Percentiles rank a stretch among this genome's conserved stretches.
These are phyloP conservation scores for Dictyostelium discoideum DNA, from an alignment of 78 protist species.

Conservation along the genomic window DNA sequence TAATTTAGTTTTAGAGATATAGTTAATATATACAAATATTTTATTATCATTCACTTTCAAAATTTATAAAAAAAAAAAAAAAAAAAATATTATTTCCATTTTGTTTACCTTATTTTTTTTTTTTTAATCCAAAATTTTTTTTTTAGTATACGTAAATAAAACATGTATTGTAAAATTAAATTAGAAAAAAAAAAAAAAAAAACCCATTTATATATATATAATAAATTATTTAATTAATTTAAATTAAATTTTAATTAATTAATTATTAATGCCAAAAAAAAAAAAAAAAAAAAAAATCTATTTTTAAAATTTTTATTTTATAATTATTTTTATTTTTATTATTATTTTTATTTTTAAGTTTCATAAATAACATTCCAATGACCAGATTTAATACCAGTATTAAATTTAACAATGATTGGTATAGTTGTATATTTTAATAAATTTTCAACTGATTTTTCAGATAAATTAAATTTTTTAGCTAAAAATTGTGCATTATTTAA, in stretches of 20 bases:
- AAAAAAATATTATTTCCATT: neutral
- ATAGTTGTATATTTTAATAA: slow-evolving; percentile 10
- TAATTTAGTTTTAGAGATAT: neutral
- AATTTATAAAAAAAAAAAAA: too few relatives aligned
- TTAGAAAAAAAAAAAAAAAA: neutral
- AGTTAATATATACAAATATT: neutral
- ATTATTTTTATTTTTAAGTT: neutral
- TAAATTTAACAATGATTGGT: slow-evolving; percentile 44
- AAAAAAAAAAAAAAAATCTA: neutral
- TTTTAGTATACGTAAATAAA: neutral
- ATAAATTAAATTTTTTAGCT: neutral
- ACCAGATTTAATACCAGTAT: slow-evolving; percentile 48
- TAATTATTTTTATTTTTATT: neutral
- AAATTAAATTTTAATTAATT: neutral
- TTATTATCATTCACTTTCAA: neutral
- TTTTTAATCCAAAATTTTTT: neutral
- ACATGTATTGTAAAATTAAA: neutral
- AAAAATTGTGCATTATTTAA: neutral
- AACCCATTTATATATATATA: neutral
- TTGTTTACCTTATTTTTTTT: neutral
- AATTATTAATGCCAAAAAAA: neutral
- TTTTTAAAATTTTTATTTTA: neutral
- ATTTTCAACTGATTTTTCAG: neutral
- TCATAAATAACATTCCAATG: slow-evolving; percentile 57
- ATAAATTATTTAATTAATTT: neutral